These are phyloP conservation scores for Bimuria novae-zelandiae DNA, from an alignment of 2,329 filamentous ascomycete species.

Conservation along the genomic window DNA sequence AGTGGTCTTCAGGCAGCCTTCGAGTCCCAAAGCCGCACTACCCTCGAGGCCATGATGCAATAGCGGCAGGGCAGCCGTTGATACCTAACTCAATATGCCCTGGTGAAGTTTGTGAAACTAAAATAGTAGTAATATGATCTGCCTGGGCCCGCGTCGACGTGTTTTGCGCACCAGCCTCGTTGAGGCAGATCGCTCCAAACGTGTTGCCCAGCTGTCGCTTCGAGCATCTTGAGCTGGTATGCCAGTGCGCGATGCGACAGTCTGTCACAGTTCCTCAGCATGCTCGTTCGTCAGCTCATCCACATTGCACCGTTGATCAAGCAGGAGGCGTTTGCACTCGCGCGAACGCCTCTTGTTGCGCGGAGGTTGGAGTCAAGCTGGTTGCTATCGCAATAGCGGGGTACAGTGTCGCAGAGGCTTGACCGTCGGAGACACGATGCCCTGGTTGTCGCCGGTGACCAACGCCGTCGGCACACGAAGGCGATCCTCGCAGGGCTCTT, in stretches of 20 bases:
- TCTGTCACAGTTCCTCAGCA: not conserved
- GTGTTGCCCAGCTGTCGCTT: constrained; percentile 15
- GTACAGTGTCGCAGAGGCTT: constrained; percentile 16
- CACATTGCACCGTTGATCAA: constrained; percentile 5
- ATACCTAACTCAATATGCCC: not conserved
- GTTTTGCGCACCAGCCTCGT: constrained; percentile 5
- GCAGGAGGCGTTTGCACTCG: not conserved
- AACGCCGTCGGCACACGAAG: constrained; percentile 4
- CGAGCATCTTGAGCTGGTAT: not conserved
- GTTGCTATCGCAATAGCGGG: constrained; percentile 32
- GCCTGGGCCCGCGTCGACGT: constrained; percentile 4
- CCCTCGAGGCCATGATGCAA: constrained; percentile 3
- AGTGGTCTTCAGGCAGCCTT: no score
- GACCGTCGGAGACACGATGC: no score
- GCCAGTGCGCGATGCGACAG: not conserved
- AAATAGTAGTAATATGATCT: constrained; percentile 20
- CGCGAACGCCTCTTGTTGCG: constrained; percentile 6
- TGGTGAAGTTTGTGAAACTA: constrained; percentile 4
- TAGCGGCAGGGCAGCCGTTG: not conserved
- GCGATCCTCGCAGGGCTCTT: constrained; percentile 28
- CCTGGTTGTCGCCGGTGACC: constrained; percentile 5
- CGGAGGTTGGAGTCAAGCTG: constrained; percentile 9
- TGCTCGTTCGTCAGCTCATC: constrained; percentile 6
- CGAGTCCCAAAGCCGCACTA: no score
- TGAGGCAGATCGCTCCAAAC: constrained; percentile 2